phyloP scores from a whole-genome alignment of 2,329 filamentous ascomycete genomes.

The Intubia oerlemansii region DNA sequence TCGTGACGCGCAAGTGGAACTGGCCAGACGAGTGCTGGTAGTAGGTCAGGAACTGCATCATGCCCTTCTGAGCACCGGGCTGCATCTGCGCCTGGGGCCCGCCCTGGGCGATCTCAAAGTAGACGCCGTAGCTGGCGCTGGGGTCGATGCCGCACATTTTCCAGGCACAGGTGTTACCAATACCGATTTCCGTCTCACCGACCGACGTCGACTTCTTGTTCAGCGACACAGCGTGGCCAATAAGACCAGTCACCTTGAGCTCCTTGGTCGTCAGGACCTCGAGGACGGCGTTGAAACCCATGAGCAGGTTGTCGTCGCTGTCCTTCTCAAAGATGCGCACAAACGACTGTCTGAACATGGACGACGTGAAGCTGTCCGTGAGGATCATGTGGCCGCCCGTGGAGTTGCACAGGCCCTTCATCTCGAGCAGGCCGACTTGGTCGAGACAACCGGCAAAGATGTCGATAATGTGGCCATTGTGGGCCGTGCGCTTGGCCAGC shows the following conservation, averaged over 20 bases:
- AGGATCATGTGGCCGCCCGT: slow-evolving; percentile 97
- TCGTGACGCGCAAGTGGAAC: slow-evolving; percentile 90
- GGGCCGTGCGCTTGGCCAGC: slow-evolving; percentile 78
- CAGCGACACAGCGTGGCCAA: slow-evolving; percentile 85
- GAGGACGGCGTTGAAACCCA: slow-evolving; percentile 94
- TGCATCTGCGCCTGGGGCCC: slow-evolving; percentile 58
- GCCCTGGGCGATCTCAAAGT: slow-evolving; percentile 94
- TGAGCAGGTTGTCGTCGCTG: slow-evolving; percentile 76
- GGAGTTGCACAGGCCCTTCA: slow-evolving; percentile 92
- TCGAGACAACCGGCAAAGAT: slow-evolving; percentile 96
- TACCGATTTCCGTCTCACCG: slow-evolving; percentile 93
- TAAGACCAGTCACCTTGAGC: slow-evolving; percentile 90
- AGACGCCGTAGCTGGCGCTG: slow-evolving; percentile 79
- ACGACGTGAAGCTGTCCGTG: slow-evolving; percentile 95
- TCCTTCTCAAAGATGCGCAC: slow-evolving; percentile 95
- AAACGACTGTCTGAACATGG: slow-evolving; percentile 98
- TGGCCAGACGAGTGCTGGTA: slow-evolving; percentile 95
- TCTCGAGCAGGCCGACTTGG: slow-evolving; percentile 89
- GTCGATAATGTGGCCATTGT: slow-evolving; percentile 94
- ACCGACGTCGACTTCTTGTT: slow-evolving; percentile 98
- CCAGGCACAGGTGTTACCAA: slow-evolving; percentile 97
- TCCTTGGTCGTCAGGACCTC: slow-evolving; percentile 97
- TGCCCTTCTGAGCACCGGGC: slow-evolving; percentile 71
- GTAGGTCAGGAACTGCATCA: slow-evolving; percentile 97
- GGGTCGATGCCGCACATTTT: slow-evolving; percentile 99